Conservation (phyloP, 2,329 filamentous ascomycete species). For the Xylaria hypoxylon region DNA sequence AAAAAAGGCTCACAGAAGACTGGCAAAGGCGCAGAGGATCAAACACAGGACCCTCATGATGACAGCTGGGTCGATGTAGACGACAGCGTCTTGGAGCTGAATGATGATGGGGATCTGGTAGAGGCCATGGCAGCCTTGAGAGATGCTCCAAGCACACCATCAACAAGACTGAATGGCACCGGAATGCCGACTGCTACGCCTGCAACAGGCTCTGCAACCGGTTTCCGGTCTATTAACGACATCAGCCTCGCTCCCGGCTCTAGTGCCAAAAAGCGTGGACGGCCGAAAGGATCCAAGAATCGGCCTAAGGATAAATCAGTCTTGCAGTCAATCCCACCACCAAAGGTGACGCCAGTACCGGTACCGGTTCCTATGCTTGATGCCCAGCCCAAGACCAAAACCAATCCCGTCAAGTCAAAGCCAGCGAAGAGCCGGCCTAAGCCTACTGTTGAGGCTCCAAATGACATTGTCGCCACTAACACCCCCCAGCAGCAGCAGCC, state of each 20-base stretch:
- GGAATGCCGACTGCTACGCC: conserved; percentile 41
- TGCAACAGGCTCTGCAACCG: conserved; percentile 44
- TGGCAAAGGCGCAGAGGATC: conserved; percentile 39
- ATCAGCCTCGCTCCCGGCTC: conserved; percentile 42
- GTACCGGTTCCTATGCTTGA: conserved; percentile 47
- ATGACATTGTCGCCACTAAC: conserved; percentile 25
- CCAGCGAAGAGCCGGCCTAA: conserved; percentile 54
- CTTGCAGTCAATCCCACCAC: conserved; percentile 42
- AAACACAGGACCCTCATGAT: conserved; percentile 49
- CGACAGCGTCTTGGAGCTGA: conserved; percentile 50
- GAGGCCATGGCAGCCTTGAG: conserved; percentile 41
- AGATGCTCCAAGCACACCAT: conserved; percentile 44
- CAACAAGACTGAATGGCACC: conserved; percentile 36
- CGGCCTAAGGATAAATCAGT: conserved; percentile 54
- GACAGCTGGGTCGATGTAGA: conserved; percentile 62
- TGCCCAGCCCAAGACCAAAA: conserved; percentile 48
- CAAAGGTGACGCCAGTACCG: conserved; percentile 49
- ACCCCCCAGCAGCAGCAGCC: conserved; percentile 32
- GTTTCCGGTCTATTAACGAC: conserved; percentile 51
- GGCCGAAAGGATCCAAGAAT: conserved; percentile 66
- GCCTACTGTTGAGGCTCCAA: conserved; percentile 34
- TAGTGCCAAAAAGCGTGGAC: conserved; percentile 56
- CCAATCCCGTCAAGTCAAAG: conserved; percentile 53
- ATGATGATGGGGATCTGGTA: conserved; percentile 48
- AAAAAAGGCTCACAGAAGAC: conserved; percentile 57